A percentile compares a stretch with the other conserved stretches of the same genome.
These are phyloP conservation scores for Skeletonema menzelii DNA, from an alignment of 108 stramenopile species.

Conservation along the genomic window DNA sequence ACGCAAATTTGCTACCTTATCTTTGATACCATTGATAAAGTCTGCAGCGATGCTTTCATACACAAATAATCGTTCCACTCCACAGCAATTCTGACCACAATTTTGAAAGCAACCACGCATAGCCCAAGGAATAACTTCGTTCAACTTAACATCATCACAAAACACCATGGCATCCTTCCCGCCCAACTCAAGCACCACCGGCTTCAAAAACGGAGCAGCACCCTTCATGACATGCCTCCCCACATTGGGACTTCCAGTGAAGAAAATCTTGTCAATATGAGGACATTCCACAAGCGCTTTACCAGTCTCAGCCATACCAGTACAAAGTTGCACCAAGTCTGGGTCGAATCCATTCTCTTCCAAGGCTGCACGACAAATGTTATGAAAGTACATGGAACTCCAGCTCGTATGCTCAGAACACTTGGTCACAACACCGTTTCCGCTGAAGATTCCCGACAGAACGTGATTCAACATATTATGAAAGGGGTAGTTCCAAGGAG, in stretches of 20 bases:
- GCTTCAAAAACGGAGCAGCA: constrained; percentile 88
- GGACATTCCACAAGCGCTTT: constrained; percentile 87
- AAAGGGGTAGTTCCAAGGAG: constrained; percentile 99
- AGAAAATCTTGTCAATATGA: constrained; percentile 97
- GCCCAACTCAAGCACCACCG: constrained; percentile 98
- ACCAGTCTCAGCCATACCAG: constrained; percentile 94
- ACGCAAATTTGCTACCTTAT: constrained; percentile 64
- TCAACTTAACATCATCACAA: constrained; percentile 88
- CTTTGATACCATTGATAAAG: constrained; percentile 64
- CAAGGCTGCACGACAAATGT: constrained; percentile 81
- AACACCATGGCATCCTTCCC: constrained; percentile 99
- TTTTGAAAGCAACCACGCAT: constrained; percentile 97
- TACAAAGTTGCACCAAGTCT: constrained; percentile 90
- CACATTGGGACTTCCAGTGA: constrained; percentile 94
- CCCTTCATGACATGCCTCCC: constrained; percentile 93
- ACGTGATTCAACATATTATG: constrained; percentile 98
- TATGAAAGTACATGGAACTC: constrained; percentile 83
- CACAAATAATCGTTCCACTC: constrained; percentile 96
- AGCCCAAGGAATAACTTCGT: constrained; percentile 84
- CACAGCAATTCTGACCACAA: constrained; percentile 98
- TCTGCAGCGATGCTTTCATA: constrained; percentile 86
- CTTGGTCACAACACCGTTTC: constrained; percentile 97
- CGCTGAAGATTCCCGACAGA: constrained; percentile 92
- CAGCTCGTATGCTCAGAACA: constrained; percentile 95
- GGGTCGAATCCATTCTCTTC: constrained; percentile 89